Conservation (phyloP, 345 rosid genomes). For the Camelina sativa region DNA sequence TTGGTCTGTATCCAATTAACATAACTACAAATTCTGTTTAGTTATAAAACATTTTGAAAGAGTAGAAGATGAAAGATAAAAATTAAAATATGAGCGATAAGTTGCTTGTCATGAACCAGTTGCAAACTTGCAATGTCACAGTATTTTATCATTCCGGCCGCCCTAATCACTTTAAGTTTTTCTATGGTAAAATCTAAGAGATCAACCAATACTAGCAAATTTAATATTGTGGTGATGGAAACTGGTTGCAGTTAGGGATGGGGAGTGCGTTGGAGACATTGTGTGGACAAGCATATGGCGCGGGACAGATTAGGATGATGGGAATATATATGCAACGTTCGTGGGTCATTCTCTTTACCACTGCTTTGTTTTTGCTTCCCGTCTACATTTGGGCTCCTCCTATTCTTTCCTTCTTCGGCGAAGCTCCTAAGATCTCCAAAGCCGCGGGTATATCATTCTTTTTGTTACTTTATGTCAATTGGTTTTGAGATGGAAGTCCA, state of each 20-base stretch:
- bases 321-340: conserved; percentile 97
- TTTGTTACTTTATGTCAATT: not conserved
- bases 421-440: conserved; percentile 70
- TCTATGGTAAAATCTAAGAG: not conserved
- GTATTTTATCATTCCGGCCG: not conserved
- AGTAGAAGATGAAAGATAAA: not conserved
- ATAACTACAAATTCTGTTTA: too few relatives aligned
- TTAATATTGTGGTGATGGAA: conserved; percentile 2
- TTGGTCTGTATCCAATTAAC: too few relatives aligned
- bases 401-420: conserved; percentile 69
- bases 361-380: conserved; percentile 70
- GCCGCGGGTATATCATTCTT: conserved; percentile 64
- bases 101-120: not conserved
- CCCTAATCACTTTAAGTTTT: not conserved
- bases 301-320: conserved; percentile 75
- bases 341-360: conserved; percentile 76
- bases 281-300: conserved; percentile 95
- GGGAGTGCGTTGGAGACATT: conserved; percentile 93
- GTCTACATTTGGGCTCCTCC: conserved; percentile 89
- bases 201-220: too few relatives aligned
- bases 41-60: too few relatives aligned
- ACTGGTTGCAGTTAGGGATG: conserved; percentile 75
- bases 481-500: conserved; percentile 1
- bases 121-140: not conserved
- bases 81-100: not conserved